Percentiles rank a stretch among this genome's conserved stretches.
Evolutionary conservation across 495 filamentous ascomycete species (phyloP).

Genomic region (Immersiella caudata): DNA sequence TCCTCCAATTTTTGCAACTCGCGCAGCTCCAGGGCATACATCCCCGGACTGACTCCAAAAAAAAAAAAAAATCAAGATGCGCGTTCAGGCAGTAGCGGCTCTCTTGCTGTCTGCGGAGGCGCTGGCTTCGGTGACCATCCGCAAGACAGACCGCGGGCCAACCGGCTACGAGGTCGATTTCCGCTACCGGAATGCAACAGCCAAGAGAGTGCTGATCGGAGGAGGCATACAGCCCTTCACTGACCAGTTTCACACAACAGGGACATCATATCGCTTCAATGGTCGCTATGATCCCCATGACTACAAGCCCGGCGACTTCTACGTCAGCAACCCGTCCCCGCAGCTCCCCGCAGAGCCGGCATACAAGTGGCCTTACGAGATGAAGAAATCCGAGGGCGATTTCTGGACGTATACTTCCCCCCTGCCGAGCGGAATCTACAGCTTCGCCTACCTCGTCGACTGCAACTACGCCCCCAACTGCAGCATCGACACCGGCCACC

Average conservation of each 20-base stretch:
- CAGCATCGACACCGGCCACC: constrained; percentile 39
- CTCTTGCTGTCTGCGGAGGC: constrained; percentile 11
- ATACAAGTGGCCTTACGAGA: constrained; percentile 40
- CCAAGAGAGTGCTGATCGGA: constrained; percentile 37
- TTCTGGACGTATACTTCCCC: constrained; percentile 38
- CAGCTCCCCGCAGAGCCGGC: constrained; percentile 23
- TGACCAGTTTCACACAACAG: constrained; percentile 38
- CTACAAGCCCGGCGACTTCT: constrained; percentile 39
- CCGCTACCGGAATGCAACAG: constrained; percentile 35
- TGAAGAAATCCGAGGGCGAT: constrained; percentile 30
- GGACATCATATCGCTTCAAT: constrained; percentile 27
- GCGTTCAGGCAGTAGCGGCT: background rate
- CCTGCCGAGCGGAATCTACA: constrained; percentile 38
- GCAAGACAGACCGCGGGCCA: constrained; percentile 35
- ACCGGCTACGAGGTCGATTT: constrained; percentile 42
- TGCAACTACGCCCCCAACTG: constrained; percentile 39
- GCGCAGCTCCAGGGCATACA: too few species aligned
- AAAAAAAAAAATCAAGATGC: background rate
- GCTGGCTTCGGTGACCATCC: constrained; percentile 36
- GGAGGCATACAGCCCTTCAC: constrained; percentile 36
- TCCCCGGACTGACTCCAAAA: background rate
- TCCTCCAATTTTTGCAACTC: too few species aligned
- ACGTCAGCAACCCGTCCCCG: constrained; percentile 29
- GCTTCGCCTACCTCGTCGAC: constrained; percentile 36
- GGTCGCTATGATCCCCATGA: constrained; percentile 33